Base-by-base conservation (phyloP, 768 basidiomycete species). In the Gloeopeniophorella convolvens region DNA sequence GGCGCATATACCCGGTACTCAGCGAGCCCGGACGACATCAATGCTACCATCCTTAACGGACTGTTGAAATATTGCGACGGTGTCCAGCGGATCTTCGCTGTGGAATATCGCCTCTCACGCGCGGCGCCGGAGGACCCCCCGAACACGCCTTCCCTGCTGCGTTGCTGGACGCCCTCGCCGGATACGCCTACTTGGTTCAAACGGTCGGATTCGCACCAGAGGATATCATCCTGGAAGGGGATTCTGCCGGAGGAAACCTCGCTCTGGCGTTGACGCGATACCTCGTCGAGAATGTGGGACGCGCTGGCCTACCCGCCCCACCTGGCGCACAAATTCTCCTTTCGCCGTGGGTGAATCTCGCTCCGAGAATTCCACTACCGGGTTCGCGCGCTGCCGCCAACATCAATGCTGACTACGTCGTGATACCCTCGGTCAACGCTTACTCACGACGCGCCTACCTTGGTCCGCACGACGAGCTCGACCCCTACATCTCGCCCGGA, bases 231-330 rank as follows among this genome's bases (percentile, higher is more conserved):
- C 30, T 58, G 13, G 40, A 35, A 11, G 59, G 57, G 27, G 59
- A 60, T 50, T 60, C 59, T 18, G 57, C 57, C 3, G 59, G 59
- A 26, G 59, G 45, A 7, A 55, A 58, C 33, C 56, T 60, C 16
- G 53, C 52, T 18, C 52, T 58, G 3, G 55, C 54, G 12, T 35
- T 60, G 16, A 48, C 39, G 18, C 57, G 57, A 20, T 59, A 60
- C 41, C 47, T 60, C 27, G 41, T 48, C 12, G 48, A 57, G 46
- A 36, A 56, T 34, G 34, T 15, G 30, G 18, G 43, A 11, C 13
- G 45, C 11, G 24, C 41, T 9, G 44, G 20, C 18, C 20, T 54
- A 13, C 45, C 51, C 3, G 21, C 33, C 13, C 48, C 34, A 18
- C 55, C 60, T 6, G 52, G 55, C 18, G 26, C 43, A 18, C 42